Percentiles rank a stretch among this genome's conserved stretches.
These are phyloP conservation scores for Blastosporella zonata DNA, from an alignment of 1,284 basidiomycete species.

Conservation along the genomic window DNA sequence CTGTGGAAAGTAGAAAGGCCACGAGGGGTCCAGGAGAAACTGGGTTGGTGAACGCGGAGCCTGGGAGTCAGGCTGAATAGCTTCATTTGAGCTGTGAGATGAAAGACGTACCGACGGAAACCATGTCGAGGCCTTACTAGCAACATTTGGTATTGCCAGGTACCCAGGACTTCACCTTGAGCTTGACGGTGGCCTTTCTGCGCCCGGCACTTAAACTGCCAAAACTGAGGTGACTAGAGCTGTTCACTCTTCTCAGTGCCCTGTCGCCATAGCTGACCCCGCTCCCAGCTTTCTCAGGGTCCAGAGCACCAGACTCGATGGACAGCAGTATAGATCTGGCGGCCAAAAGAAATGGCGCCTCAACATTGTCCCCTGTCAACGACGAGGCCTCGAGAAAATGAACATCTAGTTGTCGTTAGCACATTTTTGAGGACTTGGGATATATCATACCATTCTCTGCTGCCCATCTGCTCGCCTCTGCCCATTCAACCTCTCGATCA, in stretches of 20 bases:
- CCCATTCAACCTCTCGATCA: conserved; percentile 91
- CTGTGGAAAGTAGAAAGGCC: conserved; percentile 4
- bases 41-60: background rate
- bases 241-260: conserved; percentile 81
- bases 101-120: conserved; percentile 2
- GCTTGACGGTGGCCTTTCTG: conserved; percentile 52
- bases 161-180: conserved; percentile 59
- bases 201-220: conserved; percentile 68
- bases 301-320: conserved; percentile 88
- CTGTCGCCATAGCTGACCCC: conserved; percentile 97
- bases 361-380: conserved; percentile 89
- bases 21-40: background rate
- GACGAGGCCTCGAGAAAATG: conserved; percentile 94
- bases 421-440: background rate
- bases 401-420: conserved; percentile 52
- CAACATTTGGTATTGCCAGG: conserved; percentile 54
- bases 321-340: conserved; percentile 89
- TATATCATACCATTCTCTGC: conserved; percentile 76
- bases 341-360: conserved; percentile 89
- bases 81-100: background rate
- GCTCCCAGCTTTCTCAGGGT: conserved; percentile 91
- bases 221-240: conserved; percentile 79
- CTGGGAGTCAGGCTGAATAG: background rate
- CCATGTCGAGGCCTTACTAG: conserved; percentile 26
- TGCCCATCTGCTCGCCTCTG: conserved; percentile 93